These are phyloP conservation scores for Puccinia sorghi DNA, from an alignment of 1,284 basidiomycete species.

Conservation along the genomic window DNA sequence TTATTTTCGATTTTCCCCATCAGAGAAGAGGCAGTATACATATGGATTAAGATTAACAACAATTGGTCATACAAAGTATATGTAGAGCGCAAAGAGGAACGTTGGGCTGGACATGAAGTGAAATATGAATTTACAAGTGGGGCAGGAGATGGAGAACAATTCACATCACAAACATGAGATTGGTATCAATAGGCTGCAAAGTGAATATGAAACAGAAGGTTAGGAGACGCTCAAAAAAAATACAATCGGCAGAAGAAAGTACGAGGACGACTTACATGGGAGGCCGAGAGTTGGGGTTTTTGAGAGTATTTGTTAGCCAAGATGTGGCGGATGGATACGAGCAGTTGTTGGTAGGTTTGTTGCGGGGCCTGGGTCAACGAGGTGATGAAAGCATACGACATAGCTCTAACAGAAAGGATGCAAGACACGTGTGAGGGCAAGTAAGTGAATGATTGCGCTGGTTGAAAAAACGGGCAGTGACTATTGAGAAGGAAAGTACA, in stretches of 20 bases:
- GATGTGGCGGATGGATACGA: conserved; percentile 67
- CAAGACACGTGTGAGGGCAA: no score
- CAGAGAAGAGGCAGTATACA: no score
- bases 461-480: neutral
- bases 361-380: conserved; percentile 65
- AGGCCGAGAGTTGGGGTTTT: conserved; percentile 70
- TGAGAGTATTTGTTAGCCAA: conserved; percentile 70
- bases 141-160: neutral
- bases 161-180: conserved; percentile 49
- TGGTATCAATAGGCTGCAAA: conserved; percentile 46
- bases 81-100: neutral
- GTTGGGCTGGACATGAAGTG: neutral
- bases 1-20: no score
- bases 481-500: neutral
- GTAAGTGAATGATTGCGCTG: neutral
- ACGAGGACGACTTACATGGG: conserved; percentile 31
- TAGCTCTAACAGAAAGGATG: conserved; percentile 25
- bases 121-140: neutral
- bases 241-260: neutral
- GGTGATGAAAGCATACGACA: conserved; percentile 51
- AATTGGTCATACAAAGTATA: neutral
- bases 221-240: neutral
- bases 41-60: neutral
- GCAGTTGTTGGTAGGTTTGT: conserved; percentile 77
- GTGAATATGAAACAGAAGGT: neutral